phyloP scores from a whole-genome alignment of 2,329 filamentous ascomycete genomes.

The Tolypocladium ovalisporum region DNA sequence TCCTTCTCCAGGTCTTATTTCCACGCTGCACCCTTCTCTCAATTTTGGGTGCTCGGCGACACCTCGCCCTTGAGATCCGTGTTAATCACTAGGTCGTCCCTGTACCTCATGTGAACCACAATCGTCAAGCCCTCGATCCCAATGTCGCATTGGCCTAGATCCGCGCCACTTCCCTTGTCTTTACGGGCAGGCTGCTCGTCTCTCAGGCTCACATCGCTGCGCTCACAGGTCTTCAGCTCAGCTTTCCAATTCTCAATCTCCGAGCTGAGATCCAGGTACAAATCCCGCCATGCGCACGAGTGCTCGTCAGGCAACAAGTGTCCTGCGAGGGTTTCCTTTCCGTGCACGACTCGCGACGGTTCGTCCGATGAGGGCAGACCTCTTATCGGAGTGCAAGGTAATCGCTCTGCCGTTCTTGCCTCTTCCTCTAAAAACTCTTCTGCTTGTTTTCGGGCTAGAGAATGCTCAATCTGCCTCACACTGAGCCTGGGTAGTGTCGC shows the following conservation, averaged over 20 bases:
- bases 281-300: constrained; percentile 29
- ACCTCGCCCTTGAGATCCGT: constrained; percentile 26
- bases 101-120: constrained; percentile 36
- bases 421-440: constrained; percentile 8
- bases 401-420: neutral
- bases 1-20: neutral
- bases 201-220: constrained; percentile 5
- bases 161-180: constrained; percentile 10
- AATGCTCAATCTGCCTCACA: constrained; percentile 16
- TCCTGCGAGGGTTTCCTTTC: neutral
- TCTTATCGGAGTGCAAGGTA: constrained; percentile 1
- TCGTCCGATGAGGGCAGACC: neutral
- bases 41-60: neutral
- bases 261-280: constrained; percentile 27
- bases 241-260: constrained; percentile 30
- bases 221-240: constrained; percentile 18
- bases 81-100: constrained; percentile 40
- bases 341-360: neutral
- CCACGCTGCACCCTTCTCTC: neutral
- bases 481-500: constrained; percentile 10
- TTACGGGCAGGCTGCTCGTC: constrained; percentile 4
- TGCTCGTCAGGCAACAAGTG: constrained; percentile 12
- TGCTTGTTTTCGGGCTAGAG: constrained; percentile 11
- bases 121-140: constrained; percentile 39
- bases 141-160: constrained; percentile 14